These are phyloP conservation scores for Blastobotrys petasosporus DNA, from an alignment of 1,139 yeast species.

Conservation along the genomic window DNA sequence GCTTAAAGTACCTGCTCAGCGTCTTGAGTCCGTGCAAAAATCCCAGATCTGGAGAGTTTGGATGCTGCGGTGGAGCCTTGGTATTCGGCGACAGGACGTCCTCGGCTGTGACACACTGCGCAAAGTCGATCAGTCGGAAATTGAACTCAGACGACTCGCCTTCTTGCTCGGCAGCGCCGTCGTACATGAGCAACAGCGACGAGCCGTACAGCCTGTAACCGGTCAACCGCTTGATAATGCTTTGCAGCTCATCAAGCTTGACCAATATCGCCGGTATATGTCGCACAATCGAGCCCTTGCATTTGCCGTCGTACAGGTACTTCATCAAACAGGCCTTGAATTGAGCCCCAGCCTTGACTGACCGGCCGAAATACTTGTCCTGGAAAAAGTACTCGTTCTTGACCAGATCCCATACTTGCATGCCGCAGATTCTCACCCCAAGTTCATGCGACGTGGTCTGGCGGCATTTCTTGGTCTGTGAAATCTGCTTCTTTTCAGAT, in stretches of 20 bases:
- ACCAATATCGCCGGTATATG: constrained; percentile 64
- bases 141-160: constrained; percentile 29
- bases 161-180: constrained; percentile 41
- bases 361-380: constrained; percentile 91
- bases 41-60: constrained; percentile 65
- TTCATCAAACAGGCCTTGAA: constrained; percentile 69
- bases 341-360: constrained; percentile 64
- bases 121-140: constrained; percentile 87
- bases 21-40: constrained; percentile 76
- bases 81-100: constrained; percentile 39
- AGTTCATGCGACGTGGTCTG: constrained; percentile 72
- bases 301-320: constrained; percentile 70
- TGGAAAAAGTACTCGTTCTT: constrained; percentile 50
- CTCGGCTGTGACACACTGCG: constrained; percentile 81
- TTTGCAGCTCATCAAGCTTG: constrained; percentile 53
- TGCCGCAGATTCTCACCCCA: constrained; percentile 93
- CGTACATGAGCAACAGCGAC: constrained; percentile 82
- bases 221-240: constrained; percentile 48
- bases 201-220: constrained; percentile 95
- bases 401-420: constrained; percentile 70
- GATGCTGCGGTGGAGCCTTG: constrained; percentile 65
- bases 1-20: constrained; percentile 51
- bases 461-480: constrained; percentile 78
- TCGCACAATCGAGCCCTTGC: constrained; percentile 51
- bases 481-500: constrained; percentile 56